Base-by-base conservation (phyloP, 2,329 filamentous ascomycete species). In the Orbilia javanica region DNA sequence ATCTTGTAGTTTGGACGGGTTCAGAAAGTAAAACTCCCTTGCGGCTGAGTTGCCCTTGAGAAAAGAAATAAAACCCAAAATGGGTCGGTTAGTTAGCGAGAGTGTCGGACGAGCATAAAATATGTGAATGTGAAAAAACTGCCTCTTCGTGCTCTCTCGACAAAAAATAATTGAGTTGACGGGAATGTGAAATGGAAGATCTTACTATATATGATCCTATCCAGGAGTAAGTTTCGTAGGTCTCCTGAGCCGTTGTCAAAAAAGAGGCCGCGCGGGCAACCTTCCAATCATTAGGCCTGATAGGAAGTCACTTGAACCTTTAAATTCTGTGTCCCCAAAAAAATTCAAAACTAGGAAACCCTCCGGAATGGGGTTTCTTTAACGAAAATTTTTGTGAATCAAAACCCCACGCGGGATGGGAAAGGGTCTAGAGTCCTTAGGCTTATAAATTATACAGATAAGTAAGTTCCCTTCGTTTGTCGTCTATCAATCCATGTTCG, bases 341-440 rank as follows among this genome's bases (percentile, higher is more conserved):
- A 68, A 52, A 36, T 44, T 3, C 15, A 69, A 64, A 50, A 22
- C 15, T 31, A 39, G 67, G 18, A 52, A 42, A 31, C 29, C 48
- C 25, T 62, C 66, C 50, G 60, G 60, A 71, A 66, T 67, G 48
- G 52, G 60, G 18, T 63, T 63, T 29, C 20, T 60, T 60, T 60
- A 60, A 60, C 18, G 55, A 60, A 18, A 60, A 60, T n/a, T 11
- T 57, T 57, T 42, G 10, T 39, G 55, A 42, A 42, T 42, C 10
- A 48, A 53, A 53, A 71, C 67, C 66, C 73, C 73, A 77, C 73
- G 73, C 73, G 66, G 60, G 73, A 71, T 71, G 44, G 48, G 13
- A 53, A 36, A 10, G 15, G 64, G 20, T 25, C 48, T 42, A 44
- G 34, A 67, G 39, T 20, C 29, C 20, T n/a, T 34, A 29, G 31